A percentile compares a stretch with the other conserved stretches of the same genome.
These are phyloP conservation scores for Rhynchosporium agropyri DNA, from an alignment of 2,329 filamentous ascomycete genomes.

Conservation along the genomic window DNA sequence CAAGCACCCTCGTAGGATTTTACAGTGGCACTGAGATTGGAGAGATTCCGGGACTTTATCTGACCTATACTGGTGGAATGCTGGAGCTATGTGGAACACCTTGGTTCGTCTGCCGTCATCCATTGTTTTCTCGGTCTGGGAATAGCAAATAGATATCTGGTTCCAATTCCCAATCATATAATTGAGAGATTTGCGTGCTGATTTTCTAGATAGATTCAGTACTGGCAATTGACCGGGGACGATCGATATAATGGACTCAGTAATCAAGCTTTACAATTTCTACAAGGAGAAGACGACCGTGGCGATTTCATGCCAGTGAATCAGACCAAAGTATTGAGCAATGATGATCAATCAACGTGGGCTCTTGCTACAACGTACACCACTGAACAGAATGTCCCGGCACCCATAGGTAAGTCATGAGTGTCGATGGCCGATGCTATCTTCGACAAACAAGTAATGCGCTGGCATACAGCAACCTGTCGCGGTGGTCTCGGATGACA, in stretches of 20 bases:
- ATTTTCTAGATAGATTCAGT: conserved; percentile 53
- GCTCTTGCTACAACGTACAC: conserved; percentile 68
- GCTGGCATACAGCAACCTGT: conserved; percentile 67
- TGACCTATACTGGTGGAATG: conserved; percentile 65
- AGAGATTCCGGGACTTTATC: conserved; percentile 26
- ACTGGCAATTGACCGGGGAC: conserved; percentile 65
- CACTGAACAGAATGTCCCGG: conserved; percentile 64
- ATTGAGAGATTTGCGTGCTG: too few relatives aligned
- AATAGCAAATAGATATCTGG: too few relatives aligned
- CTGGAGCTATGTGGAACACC: conserved; percentile 68
- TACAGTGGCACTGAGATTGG: conserved; percentile 33
- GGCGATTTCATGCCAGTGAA: conserved; percentile 62
- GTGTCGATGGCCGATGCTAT: conserved; percentile 65
- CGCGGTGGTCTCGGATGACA: conserved; percentile 76
- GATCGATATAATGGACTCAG: conserved; percentile 61
- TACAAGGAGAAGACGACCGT: conserved; percentile 54
- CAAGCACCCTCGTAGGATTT: conserved; percentile 25
- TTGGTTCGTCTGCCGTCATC: conserved; percentile 40
- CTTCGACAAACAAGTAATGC: conserved; percentile 67
- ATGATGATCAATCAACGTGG: conserved; percentile 75
- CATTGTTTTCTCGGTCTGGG: too few relatives aligned
- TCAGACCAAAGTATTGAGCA: conserved; percentile 62
- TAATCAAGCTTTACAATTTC: conserved; percentile 58
- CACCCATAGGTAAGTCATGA: conserved; percentile 54
- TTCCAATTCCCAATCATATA: too few relatives aligned